phyloP scores from a whole-genome alignment of 345 rosid species.

The Turritis glabra region DNA sequence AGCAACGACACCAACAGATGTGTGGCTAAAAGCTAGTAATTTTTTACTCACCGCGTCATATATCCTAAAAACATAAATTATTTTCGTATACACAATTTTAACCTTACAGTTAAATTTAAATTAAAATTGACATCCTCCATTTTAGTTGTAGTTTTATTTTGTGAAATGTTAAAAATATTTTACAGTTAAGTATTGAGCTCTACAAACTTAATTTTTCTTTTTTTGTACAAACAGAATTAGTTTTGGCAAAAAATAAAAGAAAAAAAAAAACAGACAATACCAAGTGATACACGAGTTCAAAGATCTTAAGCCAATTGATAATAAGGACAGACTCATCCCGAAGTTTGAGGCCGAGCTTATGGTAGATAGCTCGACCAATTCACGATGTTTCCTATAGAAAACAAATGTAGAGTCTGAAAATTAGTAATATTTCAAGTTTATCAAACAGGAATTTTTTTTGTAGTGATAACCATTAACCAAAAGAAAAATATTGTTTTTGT shows the following conservation, averaged over 20 bases:
- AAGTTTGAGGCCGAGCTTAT: background rate
- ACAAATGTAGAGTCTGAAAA: background rate
- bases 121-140: background rate
- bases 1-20: conserved; percentile 43
- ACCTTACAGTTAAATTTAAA: too few species aligned
- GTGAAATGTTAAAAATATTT: background rate
- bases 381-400: background rate
- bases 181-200: background rate
- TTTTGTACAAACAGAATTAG: too few species aligned
- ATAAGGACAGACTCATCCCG: too few species aligned
- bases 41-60: conserved; percentile 34
- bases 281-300: background rate
- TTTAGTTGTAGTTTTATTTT: background rate
- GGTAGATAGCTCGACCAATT: background rate
- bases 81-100: background rate
- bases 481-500: background rate
- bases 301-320: background rate
- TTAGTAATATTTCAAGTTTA: background rate
- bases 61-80: background rate
- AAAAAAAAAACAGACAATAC: too few species aligned
- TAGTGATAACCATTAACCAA: background rate
- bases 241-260: background rate
- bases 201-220: background rate
- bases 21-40: conserved; percentile 29
- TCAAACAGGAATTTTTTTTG: background rate